Percentiles rank a stretch among this genome's conserved stretches.
Evolutionary conservation across 2,329 filamentous ascomycete genomes (phyloP).

Genomic region (Diaporthe longicolla): DNA sequence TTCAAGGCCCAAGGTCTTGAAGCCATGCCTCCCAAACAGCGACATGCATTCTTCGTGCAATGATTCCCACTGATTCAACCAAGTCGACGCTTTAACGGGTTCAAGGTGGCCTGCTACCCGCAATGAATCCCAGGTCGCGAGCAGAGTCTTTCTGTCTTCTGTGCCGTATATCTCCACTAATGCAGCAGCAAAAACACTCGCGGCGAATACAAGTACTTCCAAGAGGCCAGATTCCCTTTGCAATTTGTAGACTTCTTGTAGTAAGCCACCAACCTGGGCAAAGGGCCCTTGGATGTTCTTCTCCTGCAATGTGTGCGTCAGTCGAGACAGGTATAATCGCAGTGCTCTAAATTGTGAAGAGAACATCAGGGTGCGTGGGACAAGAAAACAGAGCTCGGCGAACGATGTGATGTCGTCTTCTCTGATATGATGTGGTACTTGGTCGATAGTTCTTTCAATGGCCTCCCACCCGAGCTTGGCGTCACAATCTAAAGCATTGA

Average conservation of each 20-base stretch:
- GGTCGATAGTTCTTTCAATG: not conserved
- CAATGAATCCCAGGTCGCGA: constrained; percentile 6
- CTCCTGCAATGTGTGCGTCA: not conserved
- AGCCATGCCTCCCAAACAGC: constrained; percentile 3
- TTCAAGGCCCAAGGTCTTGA: not conserved
- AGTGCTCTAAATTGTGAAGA: not conserved
- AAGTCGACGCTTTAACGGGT: not conserved
- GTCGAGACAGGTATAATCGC: not conserved
- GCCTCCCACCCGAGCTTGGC: not conserved
- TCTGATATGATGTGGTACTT: not conserved
- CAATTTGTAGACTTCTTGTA: not conserved
- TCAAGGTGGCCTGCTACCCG: constrained; percentile 5
- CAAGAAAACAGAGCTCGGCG: not conserved
- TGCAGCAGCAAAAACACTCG: not conserved
- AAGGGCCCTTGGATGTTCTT: constrained; percentile 1
- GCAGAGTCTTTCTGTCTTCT: not conserved
- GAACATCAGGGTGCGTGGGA: not conserved
- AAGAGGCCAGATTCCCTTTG: not conserved
- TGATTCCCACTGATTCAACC: not conserved
- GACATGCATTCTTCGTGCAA: constrained; percentile 1
- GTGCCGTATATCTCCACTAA: not conserved
- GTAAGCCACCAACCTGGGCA: not conserved
- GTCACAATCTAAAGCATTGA: not conserved
- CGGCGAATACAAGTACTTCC: not conserved
- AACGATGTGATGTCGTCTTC: not conserved